A percentile compares a stretch with the other conserved stretches of the same genome.
Conservation (phyloP, 768 basidiomycete genomes). For the Chalciporus pseudorubinellus region DNA sequence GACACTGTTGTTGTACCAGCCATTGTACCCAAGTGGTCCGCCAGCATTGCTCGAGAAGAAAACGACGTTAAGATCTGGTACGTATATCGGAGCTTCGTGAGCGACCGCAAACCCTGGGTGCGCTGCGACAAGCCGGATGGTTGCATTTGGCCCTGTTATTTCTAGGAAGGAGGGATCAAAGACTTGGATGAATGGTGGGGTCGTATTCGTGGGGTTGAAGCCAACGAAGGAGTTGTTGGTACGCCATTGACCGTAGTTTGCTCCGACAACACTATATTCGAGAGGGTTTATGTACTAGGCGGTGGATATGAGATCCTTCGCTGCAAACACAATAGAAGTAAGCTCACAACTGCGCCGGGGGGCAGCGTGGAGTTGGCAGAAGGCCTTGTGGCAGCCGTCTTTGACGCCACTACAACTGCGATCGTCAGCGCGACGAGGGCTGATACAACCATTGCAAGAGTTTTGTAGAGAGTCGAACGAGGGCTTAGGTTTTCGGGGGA, state of each 20-base stretch:
- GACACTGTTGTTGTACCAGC: conserved; percentile 60
- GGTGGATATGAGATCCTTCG: neutral
- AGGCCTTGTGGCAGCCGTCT: neutral
- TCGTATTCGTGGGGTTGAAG: conserved; percentile 60
- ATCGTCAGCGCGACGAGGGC: neutral
- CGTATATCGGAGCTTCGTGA: conserved; percentile 76
- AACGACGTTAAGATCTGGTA: conserved; percentile 64
- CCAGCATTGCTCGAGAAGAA: conserved; percentile 74
- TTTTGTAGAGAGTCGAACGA: neutral
- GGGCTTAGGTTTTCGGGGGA: too few species aligned
- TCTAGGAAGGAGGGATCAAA: conserved; percentile 54
- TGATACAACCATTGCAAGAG: conserved; percentile 5
- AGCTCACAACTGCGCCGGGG: conserved; percentile 20
- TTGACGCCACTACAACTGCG: conserved; percentile 1
- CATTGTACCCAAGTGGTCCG: conserved; percentile 60
- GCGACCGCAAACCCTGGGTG: conserved; percentile 67
- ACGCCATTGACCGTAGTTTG: conserved; percentile 38
- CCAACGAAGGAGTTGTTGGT: conserved; percentile 38
- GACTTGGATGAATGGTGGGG: conserved; percentile 59
- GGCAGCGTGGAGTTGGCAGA: conserved; percentile 10
- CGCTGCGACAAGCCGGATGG: conserved; percentile 57
- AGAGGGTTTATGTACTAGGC: conserved; percentile 50
- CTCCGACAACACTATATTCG: conserved; percentile 50
- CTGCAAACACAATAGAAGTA: neutral
- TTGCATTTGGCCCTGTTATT: conserved; percentile 56